Evolutionary conservation across 805 yeast genomes (phyloP).

Genomic region (Torulaspora delbrueckii): DNA sequence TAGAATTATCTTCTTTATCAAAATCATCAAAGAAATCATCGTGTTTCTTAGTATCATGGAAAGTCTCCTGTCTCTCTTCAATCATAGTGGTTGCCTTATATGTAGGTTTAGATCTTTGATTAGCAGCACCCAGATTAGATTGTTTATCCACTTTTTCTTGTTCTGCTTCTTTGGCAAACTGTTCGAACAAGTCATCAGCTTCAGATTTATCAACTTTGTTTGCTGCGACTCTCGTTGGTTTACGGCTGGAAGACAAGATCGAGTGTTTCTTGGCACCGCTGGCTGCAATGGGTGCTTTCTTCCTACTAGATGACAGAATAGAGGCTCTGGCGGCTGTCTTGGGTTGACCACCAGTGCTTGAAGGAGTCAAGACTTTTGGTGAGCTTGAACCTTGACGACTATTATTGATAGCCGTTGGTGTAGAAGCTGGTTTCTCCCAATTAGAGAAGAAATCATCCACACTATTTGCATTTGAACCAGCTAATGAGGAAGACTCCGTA

Average conservation of each 20-base stretch:
- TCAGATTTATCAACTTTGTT: conserved; percentile 53
- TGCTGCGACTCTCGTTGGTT: conserved; percentile 50
- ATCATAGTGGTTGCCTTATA: conserved; percentile 11
- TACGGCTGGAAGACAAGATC: conserved; percentile 52
- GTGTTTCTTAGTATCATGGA: conserved; percentile 6
- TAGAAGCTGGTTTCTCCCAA: conserved; percentile 75
- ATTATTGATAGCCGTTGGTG: conserved; percentile 24
- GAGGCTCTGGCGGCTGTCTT: conserved; percentile 19
- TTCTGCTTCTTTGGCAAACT: conserved; percentile 72
- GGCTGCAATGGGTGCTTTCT: conserved; percentile 21
- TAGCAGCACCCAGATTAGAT: conserved; percentile 23
- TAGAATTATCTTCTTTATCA: conserved; percentile 14
- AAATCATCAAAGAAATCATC: conserved; percentile 17
- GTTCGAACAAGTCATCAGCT: conserved; percentile 50
- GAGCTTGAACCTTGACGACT: conserved; percentile 18
- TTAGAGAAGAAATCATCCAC: conserved; percentile 86
- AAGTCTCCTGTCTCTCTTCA: conserved; percentile 6
- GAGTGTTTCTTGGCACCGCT: conserved; percentile 38
- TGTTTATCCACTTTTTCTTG: conserved; percentile 65
- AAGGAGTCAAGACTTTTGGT: conserved; percentile 20
- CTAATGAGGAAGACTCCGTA: conserved; percentile 28
- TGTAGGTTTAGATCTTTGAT: conserved; percentile 13
- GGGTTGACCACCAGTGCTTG: conserved; percentile 19
- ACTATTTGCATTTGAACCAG: conserved; percentile 39
- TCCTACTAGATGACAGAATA: conserved; percentile 28